phyloP scores from a whole-genome alignment of 805 yeast species.

The Candida easanensis region DNA sequence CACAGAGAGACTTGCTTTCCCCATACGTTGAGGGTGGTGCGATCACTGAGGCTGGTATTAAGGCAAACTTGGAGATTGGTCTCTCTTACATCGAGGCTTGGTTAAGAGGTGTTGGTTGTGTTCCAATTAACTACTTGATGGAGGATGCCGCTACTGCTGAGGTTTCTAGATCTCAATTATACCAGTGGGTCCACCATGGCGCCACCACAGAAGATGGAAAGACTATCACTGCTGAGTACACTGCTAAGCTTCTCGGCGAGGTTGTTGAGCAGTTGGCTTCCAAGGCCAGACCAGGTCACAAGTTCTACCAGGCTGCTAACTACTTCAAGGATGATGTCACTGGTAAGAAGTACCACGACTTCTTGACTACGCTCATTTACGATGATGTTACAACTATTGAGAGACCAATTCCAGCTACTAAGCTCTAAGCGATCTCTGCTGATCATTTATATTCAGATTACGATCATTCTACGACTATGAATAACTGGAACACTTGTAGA shows the following conservation, averaged over 20 bases:
- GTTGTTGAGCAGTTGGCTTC: constrained; percentile 53
- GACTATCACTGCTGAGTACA: constrained; percentile 57
- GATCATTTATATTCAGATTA: background rate
- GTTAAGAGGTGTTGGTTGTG: constrained; percentile 83
- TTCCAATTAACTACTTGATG: constrained; percentile 81
- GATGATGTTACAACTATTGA: constrained; percentile 61
- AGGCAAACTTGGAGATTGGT: constrained; percentile 71
- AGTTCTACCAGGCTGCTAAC: constrained; percentile 65
- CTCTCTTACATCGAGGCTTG: constrained; percentile 82
- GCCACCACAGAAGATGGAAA: constrained; percentile 58
- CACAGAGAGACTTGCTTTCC: constrained; percentile 33
- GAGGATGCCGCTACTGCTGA: constrained; percentile 92
- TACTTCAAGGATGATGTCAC: constrained; percentile 71
- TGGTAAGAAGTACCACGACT: constrained; percentile 72
- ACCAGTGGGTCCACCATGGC: constrained; percentile 81
- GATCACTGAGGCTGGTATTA: constrained; percentile 68
- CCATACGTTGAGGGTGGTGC: constrained; percentile 59
- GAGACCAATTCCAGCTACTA: constrained; percentile 21
- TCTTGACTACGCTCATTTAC: constrained; percentile 72
- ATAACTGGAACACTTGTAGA: too few species aligned
- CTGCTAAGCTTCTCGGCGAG: constrained; percentile 53
- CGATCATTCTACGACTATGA: too few species aligned
- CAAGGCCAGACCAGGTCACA: constrained; percentile 56
- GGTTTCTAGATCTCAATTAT: constrained; percentile 77
- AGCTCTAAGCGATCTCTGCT: constrained; percentile 11